Base-by-base conservation (phyloP, 176 grass and related monocot species). In the Zea luxurians region DNA sequence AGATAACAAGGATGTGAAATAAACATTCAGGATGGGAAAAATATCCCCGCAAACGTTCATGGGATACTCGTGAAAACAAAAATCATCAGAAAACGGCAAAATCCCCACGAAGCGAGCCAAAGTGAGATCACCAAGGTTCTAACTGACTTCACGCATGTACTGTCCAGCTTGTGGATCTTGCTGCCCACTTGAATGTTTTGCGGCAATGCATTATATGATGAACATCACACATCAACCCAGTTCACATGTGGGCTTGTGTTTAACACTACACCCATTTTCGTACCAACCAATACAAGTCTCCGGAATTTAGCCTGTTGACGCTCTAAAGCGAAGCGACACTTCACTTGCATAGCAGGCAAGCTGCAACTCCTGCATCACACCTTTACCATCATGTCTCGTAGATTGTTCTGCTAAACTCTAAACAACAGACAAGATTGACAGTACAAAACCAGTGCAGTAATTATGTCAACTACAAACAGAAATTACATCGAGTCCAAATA, bases 71-170 rank as follows among this genome's bases (percentile, higher is more conserved):
- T 27, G 27, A 27, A 27, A 27, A 27, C 27, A 27, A 27, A 27
- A 27, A 27, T 27, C 27, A 27, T 27, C 27, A 27, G 27, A 27
- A 27, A 27, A 27, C 27, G 27, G 27, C 27, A 27, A 27, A 27
- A 27, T 27, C 27, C 86, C 36, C 94, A 97, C 96, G 0, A 99
- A 87, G 66, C 90, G 90, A 37, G 75, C 70, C 3, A 99, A 91
- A 68, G 96, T 80, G 1, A 75, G 71, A 71, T 93, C 88, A 0
- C 7, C 81, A 11, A 88, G 95, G 83, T 90, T 98, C 57, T 92
- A 92, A 45, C 92, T 99, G 35, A 95, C 96, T 37, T 99, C 57
- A 81, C 89, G 5, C 72, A 12, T 37, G 84, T 27, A 27, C 27
- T 27, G 27, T 27, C 27, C 27, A 37, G 4, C 44, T 35, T 66